phyloP scores from a whole-genome alignment of 768 basidiomycete genomes.

The Mrakia frigida region DNA sequence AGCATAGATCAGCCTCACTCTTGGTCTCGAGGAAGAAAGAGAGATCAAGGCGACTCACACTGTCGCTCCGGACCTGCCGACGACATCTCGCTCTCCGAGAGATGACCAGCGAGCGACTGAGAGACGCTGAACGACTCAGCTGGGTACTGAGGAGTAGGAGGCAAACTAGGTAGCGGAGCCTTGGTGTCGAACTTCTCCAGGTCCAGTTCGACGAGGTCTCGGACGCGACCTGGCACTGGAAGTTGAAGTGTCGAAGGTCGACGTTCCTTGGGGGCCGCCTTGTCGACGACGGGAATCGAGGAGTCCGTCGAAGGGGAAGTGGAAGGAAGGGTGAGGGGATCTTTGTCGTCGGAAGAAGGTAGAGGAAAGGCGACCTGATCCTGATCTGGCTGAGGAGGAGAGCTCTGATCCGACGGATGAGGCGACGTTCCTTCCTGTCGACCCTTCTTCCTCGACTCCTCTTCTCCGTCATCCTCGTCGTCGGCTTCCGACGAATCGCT shows the following conservation, averaged over 20 bases:
- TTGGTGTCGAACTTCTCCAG: slow-evolving; percentile 44
- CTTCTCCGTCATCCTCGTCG: slow-evolving; percentile 30
- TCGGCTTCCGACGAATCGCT: slow-evolving; percentile 48
- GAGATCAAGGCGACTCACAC: slow-evolving; percentile 38
- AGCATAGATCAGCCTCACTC: background rate
- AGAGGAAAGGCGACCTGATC: background rate
- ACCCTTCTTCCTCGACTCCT: slow-evolving; percentile 17
- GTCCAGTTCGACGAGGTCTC: slow-evolving; percentile 39
- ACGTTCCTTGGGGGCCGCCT: background rate
- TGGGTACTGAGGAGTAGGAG: slow-evolving; percentile 34
- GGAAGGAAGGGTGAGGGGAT: background rate
- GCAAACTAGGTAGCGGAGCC: slow-evolving; percentile 44
- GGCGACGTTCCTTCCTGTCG: background rate
- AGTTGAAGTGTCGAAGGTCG: slow-evolving; percentile 4
- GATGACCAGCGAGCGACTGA: slow-evolving; percentile 20
- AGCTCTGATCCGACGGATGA: background rate
- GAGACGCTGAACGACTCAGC: slow-evolving; percentile 12
- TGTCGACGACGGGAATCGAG: background rate
- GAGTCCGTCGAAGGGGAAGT: background rate
- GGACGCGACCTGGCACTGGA: background rate
- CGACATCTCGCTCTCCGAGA: slow-evolving; percentile 47
- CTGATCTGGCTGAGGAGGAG: background rate
- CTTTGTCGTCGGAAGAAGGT: background rate
- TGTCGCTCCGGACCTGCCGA: slow-evolving; percentile 56
- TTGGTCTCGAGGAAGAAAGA: too few species aligned